phyloP scores from a whole-genome alignment of 2,329 filamentous ascomycete species.

The Fusarium redolens region DNA sequence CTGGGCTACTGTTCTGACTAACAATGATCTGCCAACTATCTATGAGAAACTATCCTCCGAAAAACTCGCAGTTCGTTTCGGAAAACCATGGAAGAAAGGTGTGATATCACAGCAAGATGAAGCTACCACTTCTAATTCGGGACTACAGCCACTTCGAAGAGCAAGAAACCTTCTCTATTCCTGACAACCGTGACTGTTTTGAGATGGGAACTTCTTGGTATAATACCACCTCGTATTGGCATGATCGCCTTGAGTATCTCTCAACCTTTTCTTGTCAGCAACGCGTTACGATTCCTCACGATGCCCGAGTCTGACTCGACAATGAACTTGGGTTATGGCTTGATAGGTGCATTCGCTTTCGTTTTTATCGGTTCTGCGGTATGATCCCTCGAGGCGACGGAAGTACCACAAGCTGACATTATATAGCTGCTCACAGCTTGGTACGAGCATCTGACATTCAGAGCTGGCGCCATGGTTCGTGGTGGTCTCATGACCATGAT shows the following conservation, averaged over 20 bases:
- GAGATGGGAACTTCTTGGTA: slow-evolving; percentile 48
- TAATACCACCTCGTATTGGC: slow-evolving; percentile 44
- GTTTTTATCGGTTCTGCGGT: slow-evolving; percentile 50
- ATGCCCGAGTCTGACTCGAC: slow-evolving; percentile 40
- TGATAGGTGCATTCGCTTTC: slow-evolving; percentile 48
- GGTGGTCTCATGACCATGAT: slow-evolving; percentile 47
- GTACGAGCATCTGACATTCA: slow-evolving; percentile 49
- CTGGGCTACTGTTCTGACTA: slow-evolving; percentile 52
- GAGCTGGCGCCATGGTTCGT: slow-evolving; percentile 46
- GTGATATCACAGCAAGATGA: background rate
- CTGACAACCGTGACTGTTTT: slow-evolving; percentile 40
- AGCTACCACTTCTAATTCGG: background rate
- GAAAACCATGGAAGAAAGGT: slow-evolving; percentile 41
- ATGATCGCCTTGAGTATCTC: slow-evolving; percentile 47
- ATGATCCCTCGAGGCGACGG: fast-evolving
- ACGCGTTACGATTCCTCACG: slow-evolving; percentile 44
- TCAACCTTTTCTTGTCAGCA: slow-evolving; percentile 48
- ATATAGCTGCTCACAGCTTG: slow-evolving; percentile 43
- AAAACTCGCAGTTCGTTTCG: slow-evolving; percentile 43
- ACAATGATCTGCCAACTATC: slow-evolving; percentile 45
- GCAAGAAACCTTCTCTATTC: slow-evolving; percentile 44
- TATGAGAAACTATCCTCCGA: slow-evolving; percentile 47
- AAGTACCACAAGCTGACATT: background rate
- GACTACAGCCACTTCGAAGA: slow-evolving; percentile 13
- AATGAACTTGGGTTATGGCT: slow-evolving; percentile 46